These are phyloP conservation scores for Aspergillus sp. DNA, from an alignment of 2,329 filamentous ascomycete genomes.

Conservation along the genomic window DNA sequence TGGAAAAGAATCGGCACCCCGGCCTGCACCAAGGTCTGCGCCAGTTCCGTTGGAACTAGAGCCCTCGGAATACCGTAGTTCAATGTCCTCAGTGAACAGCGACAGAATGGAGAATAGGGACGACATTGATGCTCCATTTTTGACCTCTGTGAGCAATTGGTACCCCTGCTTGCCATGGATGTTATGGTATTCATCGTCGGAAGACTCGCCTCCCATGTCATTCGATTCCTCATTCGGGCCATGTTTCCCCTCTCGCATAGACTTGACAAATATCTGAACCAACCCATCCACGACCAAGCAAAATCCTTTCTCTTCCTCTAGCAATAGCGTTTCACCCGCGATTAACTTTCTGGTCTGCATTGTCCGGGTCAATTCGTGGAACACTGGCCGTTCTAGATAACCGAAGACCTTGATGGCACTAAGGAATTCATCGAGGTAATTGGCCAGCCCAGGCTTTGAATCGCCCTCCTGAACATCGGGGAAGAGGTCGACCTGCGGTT, in stretches of 20 bases:
- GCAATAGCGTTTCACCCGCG: slow-evolving; percentile 86
- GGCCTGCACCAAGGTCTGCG: slow-evolving; percentile 19
- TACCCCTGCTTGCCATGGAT: slow-evolving; percentile 72
- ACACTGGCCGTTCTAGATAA: slow-evolving; percentile 91
- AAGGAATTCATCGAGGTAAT: slow-evolving; percentile 94
- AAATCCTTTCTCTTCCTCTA: slow-evolving; percentile 97
- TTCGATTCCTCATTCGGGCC: slow-evolving; percentile 37
- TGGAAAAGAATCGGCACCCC: slow-evolving; percentile 34
- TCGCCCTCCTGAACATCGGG: slow-evolving; percentile 88
- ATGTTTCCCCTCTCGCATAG: slow-evolving; percentile 49
- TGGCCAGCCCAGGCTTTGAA: slow-evolving; percentile 85
- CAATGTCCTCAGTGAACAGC: slow-evolving; percentile 91
- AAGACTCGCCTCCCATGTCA: slow-evolving; percentile 44
- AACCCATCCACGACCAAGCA: slow-evolving; percentile 94
- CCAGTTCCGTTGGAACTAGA: slow-evolving; percentile 30
- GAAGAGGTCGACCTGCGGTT: slow-evolving; percentile 91
- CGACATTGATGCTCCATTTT: slow-evolving; percentile 97
- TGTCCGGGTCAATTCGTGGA: slow-evolving; percentile 92
- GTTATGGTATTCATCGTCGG: slow-evolving; percentile 64
- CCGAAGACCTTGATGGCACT: slow-evolving; percentile 99
- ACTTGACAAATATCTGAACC: slow-evolving; percentile 98
- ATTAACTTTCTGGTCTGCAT: slow-evolving; percentile 98
- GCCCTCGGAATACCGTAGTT: slow-evolving; percentile 60
- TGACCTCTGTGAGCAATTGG: slow-evolving; percentile 92
- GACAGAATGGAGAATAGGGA: slow-evolving; percentile 96